Base-by-base conservation (phyloP, 768 basidiomycete species). In the Infundibulicybe gibba region DNA sequence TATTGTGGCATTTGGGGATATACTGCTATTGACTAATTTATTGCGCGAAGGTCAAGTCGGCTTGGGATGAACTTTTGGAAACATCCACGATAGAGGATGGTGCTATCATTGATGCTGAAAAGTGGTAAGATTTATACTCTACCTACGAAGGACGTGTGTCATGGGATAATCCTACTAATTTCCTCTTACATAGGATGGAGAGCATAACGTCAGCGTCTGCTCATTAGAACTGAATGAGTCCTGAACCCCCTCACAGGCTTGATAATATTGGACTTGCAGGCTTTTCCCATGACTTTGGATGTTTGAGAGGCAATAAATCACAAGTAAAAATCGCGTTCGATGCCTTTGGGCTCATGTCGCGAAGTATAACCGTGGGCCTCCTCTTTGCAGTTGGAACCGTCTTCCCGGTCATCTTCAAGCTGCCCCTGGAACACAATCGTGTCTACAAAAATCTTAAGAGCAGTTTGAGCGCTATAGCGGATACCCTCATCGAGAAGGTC, bases 211-310 rank as follows among this genome's bases (percentile, higher is more conserved):
- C 49, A 13, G 61, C 42, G 11, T 6, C 35, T n/a, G 3, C 10
- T 19, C n/a, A 14, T 10, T 10, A 38, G 10, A 38, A 3, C 13
- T 9, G 30, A 2, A 14, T 31, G 3, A 30, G 6, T 12, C 37
- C 35, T 38, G 17, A 30, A 17, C 21, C 32, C 40, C 2, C 35
- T 37, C 35, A n/a, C 15, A 77, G 76, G 5, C 56, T 80, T 5
- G 79, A 81, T 48, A 67, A 56, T 14, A 67, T 80, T 32, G 76
- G 79, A 6, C 64, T 73, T 19, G 72, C 74, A 2, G 71, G 71
- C 0, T 80, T 80, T 50, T 69, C 70, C 14, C 69, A 79, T 49
- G 61, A 76, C 50, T 80, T 80, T 48, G 66, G 65, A 11, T 52
- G 71, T 2, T 66, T 80, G 5, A 65, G 69, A 21, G 75, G 76